A percentile compares a stretch with the other conserved stretches of the same genome.
phyloP scores from a whole-genome alignment of 345 rosid genomes.

The Eucalyptus caleyi region DNA sequence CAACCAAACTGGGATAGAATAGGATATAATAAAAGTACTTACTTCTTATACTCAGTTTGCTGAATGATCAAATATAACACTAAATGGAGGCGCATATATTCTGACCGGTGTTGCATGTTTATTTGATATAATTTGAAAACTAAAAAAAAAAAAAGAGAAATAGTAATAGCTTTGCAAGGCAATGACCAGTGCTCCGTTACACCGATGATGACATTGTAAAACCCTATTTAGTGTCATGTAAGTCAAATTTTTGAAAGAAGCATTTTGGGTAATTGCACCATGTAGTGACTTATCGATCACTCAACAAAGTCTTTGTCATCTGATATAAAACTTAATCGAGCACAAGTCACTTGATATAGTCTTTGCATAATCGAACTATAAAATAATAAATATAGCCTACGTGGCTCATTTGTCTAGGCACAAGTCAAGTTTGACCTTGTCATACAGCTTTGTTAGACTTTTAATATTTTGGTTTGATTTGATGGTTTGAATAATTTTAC shows the following conservation, averaged over 20 bases:
- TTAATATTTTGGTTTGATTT: neutral
- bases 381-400: neutral
- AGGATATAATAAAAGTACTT: neutral
- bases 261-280: neutral
- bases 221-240: neutral
- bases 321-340: neutral
- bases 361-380: neutral
- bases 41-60: neutral
- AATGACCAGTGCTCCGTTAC: neutral
- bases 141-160: neutral
- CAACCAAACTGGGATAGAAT: neutral
- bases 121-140: neutral
- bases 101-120: neutral
- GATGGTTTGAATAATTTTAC: neutral
- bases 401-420: neutral
- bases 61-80: neutral
- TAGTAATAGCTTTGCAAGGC: neutral
- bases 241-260: neutral
- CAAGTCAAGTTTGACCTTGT: neutral
- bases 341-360: neutral
- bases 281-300: neutral
- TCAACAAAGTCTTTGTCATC: neutral
- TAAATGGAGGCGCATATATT: neutral
- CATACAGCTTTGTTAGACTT: neutral
- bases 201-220: neutral